phyloP scores from a whole-genome alignment of 495 filamentous ascomycete species.

The Echria macrotheca region DNA sequence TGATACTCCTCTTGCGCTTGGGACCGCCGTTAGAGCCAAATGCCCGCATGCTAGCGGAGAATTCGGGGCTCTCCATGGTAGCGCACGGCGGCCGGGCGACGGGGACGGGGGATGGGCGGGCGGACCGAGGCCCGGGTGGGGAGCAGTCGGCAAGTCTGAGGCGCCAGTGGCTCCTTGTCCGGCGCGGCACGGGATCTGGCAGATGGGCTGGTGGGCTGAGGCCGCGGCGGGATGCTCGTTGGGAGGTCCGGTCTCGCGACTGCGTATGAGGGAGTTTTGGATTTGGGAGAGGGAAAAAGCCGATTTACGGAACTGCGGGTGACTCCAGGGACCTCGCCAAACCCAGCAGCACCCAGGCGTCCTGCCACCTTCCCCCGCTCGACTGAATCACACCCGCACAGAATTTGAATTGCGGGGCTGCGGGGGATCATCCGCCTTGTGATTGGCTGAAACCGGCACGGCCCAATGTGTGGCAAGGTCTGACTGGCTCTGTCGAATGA shows the following conservation, averaged over 20 bases:
- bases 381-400: conserved; percentile 5
- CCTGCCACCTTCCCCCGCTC: conserved; percentile 1
- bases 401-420: conserved; percentile 8
- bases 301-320: conserved; percentile 23
- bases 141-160: conserved; percentile 13
- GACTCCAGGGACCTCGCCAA: neutral
- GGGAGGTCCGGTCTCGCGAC: conserved; percentile 34
- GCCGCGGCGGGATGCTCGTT: conserved; percentile 21
- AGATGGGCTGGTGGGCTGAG: conserved; percentile 19
- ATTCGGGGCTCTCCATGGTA: conserved; percentile 31
- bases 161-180: conserved; percentile 17
- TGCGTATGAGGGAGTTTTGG: conserved; percentile 23
- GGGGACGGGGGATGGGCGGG: neutral
- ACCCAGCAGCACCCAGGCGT: neutral
- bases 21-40: conserved; percentile 29
- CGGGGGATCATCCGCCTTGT: neutral
- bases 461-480: too few relatives aligned
- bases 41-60: conserved; percentile 36
- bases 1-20: conserved; percentile 45
- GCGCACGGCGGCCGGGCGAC: neutral
- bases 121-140: neutral
- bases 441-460: conserved; percentile 7
- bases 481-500: too few relatives aligned
- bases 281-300: conserved; percentile 29
- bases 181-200: conserved; percentile 23